A percentile compares a stretch with the other conserved stretches of the same genome.
Evolutionary conservation across 108 stramenopile genomes (phyloP).

Genomic region (Asterionellopsis glacialis): DNA sequence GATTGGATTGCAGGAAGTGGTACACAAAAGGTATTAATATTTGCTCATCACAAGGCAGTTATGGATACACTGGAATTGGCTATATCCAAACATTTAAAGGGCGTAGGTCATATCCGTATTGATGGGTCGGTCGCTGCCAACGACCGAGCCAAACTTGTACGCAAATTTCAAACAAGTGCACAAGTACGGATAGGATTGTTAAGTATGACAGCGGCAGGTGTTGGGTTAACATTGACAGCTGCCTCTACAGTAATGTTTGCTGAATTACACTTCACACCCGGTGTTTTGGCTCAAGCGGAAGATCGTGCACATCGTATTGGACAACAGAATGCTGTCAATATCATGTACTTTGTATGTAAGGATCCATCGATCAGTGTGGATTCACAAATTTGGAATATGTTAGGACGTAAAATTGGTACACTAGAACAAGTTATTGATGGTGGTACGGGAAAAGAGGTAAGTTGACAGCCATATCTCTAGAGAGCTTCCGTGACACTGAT

Average conservation of each 20-base stretch:
- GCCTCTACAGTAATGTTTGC: constrained; percentile 81
- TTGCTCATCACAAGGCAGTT: constrained; percentile 88
- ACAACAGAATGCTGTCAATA: constrained; percentile 73
- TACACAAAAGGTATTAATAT: constrained; percentile 78
- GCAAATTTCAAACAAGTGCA: constrained; percentile 75
- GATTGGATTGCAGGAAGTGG: constrained; percentile 68
- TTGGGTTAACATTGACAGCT: constrained; percentile 89
- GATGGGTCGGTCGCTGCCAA: constrained; percentile 71
- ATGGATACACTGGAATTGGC: constrained; percentile 63
- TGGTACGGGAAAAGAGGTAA: constrained; percentile 21
- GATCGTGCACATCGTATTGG: constrained; percentile 94
- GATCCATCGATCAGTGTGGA: constrained; percentile 58
- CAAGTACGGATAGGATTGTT: constrained; percentile 70
- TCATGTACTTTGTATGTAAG: constrained; percentile 79
- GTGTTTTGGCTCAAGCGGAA: constrained; percentile 89
- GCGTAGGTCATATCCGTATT: constrained; percentile 75
- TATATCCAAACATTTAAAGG: constrained; percentile 49
- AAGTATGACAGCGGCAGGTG: constrained; percentile 88
- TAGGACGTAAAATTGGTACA: constrained; percentile 60
- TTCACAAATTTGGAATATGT: constrained; percentile 69
- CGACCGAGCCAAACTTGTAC: constrained; percentile 76
- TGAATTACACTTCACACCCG: constrained; percentile 86
- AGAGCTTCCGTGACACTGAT: too few species aligned
- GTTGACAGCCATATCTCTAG: not conserved
- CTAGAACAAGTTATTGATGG: constrained; percentile 76